Conservation (phyloP, 108 stramenopile species). For the Nannochloropsis gaditana region DNA sequence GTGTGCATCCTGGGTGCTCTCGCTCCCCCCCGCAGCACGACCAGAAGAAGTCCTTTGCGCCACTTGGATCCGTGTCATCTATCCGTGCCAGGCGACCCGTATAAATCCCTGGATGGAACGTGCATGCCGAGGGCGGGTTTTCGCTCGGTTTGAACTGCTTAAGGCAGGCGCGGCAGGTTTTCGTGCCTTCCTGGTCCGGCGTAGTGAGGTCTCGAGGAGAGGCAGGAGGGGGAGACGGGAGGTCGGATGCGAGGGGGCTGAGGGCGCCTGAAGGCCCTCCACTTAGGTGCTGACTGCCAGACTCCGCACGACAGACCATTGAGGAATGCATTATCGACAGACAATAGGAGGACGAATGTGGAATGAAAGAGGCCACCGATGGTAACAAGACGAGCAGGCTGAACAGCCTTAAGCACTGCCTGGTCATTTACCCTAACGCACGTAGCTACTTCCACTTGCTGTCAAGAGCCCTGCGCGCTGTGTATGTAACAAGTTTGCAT, state of each 20-base stretch:
- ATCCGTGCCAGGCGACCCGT: conserved; percentile 6
- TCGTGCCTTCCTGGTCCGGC: not conserved
- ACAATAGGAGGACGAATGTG: not conserved
- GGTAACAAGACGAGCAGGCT: not conserved
- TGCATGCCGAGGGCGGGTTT: not conserved
- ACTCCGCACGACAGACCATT: too few relatives aligned
- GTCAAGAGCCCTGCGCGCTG: too few relatives aligned
- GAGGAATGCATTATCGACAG: too few relatives aligned
- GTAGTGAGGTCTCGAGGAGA: not conserved
- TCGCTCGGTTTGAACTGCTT: not conserved
- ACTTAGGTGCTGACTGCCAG: too few relatives aligned
- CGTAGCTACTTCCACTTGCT: too few relatives aligned
- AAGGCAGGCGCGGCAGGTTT: not conserved
- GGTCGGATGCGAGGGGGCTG: not conserved
- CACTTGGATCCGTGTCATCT: not conserved
- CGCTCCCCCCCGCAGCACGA: conserved; percentile 10
- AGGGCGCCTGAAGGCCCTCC: too few relatives aligned
- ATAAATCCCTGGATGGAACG: not conserved
- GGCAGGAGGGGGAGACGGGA: not conserved
- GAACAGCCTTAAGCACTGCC: too few relatives aligned
- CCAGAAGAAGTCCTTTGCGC: not conserved
- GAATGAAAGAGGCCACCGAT: not conserved
- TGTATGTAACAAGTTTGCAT: too few relatives aligned
- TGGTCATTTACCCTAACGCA: too few relatives aligned
- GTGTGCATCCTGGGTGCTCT: not conserved